Base-by-base conservation (phyloP, 192 early-diverging fungal species). In the Linnemannia exigua region DNA sequence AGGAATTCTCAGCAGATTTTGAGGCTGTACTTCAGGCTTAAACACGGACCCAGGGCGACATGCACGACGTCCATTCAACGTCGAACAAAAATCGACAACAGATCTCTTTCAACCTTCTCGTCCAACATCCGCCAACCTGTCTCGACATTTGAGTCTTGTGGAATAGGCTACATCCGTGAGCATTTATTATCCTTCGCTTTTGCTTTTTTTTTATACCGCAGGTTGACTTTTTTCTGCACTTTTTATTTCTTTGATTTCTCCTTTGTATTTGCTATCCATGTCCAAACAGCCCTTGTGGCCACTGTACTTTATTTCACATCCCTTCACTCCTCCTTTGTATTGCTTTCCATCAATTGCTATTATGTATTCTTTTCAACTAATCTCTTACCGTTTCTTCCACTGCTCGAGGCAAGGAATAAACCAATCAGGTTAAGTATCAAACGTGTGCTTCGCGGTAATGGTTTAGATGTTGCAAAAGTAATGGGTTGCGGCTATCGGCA, bases 1-100 rank as follows among this genome's bases (percentile, higher is more conserved):
- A 67, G 58, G 73, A 81, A 58, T 81, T 81, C 38, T 73, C 74
- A 22, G 71, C 79, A 15, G 79, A 75, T 6, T 68, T 81, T 47
- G 73, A 81, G 16, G 79, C 79, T 1, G 54, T 75, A 15, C 79
- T 81, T 25, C 72, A 61, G 38, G 8, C 25, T 6, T 46, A 71
- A 38, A 9, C 15, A 6, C 44, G 4, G 25, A 63, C 0, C 28
- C 58, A 31, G 3, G 12, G 58, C 58, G n/a, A 63, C 4, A 63
- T 14, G 12, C 28, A 25, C 28, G 25, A 63, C 58, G 2, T 7
- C 15, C 67, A 46, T 25, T 19, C 61, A 47, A 25, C 54, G n/a
- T 58, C n/a, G 1, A 7, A 11, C 22, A 20, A 58, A 58, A 25
- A 22, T 58, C 54, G n/a, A n/a, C n/a, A 25, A n/a, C 54, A 20